Evolutionary conservation across 148 eudicot genomes (phyloP).

Genomic region (Rheum nobile): DNA sequence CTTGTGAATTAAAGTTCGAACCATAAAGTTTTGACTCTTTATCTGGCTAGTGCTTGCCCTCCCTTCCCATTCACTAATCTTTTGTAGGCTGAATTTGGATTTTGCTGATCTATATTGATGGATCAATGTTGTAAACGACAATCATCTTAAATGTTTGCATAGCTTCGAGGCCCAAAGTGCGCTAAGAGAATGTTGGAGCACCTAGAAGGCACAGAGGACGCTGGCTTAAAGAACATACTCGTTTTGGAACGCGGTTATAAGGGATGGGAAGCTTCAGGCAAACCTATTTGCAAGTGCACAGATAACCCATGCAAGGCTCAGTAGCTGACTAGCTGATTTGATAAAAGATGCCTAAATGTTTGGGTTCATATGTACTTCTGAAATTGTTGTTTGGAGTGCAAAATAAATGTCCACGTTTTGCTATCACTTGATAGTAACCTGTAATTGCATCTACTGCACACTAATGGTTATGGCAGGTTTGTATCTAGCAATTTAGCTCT

Average conservation of each 20-base stretch:
- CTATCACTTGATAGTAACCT: background rate
- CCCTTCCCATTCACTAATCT: background rate
- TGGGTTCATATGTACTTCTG: background rate
- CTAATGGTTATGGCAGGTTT: background rate
- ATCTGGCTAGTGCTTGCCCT: no score
- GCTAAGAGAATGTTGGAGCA: constrained; percentile 70
- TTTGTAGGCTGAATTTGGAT: background rate
- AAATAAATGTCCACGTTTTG: background rate
- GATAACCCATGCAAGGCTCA: constrained; percentile 64
- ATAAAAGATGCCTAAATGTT: background rate
- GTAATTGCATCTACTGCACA: background rate
- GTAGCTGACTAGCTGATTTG: constrained; percentile 8
- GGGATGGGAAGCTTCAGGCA: constrained; percentile 95
- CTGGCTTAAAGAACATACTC: constrained; percentile 57
- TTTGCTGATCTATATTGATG: background rate
- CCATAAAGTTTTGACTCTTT: background rate
- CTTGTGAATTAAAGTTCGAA: background rate
- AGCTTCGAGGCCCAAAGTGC: constrained; percentile 97
- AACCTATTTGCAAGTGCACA: constrained; percentile 78
- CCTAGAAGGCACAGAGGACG: constrained; percentile 42
- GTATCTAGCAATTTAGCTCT: background rate
- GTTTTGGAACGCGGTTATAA: constrained; percentile 82
- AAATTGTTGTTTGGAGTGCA: background rate
- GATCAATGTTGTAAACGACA: background rate
- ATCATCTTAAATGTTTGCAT: background rate